Conservation (phyloP, 345 rosid species). For the Viola odorata region DNA sequence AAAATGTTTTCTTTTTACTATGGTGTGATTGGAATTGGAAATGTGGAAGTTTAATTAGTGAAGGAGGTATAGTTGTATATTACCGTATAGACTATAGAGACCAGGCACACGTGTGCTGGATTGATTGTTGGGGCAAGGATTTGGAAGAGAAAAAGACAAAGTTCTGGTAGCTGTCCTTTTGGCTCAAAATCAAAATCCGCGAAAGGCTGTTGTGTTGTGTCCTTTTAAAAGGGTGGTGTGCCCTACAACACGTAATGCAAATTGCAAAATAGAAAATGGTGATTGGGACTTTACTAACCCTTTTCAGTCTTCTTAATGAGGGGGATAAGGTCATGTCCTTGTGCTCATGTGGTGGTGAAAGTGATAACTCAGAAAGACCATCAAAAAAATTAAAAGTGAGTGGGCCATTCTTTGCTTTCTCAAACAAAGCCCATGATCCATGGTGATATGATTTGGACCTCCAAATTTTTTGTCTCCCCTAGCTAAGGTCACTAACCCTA, state of each 20-base stretch:
- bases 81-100: not conserved
- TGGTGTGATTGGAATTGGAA: conserved; percentile 10
- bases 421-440: too few relatives aligned
- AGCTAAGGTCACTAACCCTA: too few relatives aligned
- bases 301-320: not conserved
- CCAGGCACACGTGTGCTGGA: conserved; percentile 35
- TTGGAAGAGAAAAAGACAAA: conserved; percentile 24
- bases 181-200: conserved; percentile 1
- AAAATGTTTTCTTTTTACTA: too few relatives aligned
- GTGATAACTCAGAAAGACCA: not conserved
- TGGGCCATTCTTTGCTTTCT: conserved; percentile 1
- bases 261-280: not conserved
- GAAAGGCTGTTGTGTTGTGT: conserved; percentile 7
- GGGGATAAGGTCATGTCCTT: not conserved
- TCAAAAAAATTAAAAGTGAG: not conserved
- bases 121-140: conserved; percentile 12
- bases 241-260: not conserved
- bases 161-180: conserved; percentile 24
- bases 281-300: not conserved
- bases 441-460: not conserved
- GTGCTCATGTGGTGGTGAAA: not conserved
- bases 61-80: too few relatives aligned
- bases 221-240: conserved; percentile 1
- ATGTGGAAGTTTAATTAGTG: too few relatives aligned
- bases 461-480: not conserved